Percentiles rank a stretch among this genome's conserved stretches.
Evolutionary conservation across 2,329 filamentous ascomycete genomes (phyloP).

Genomic region (Alternaria atra): DNA sequence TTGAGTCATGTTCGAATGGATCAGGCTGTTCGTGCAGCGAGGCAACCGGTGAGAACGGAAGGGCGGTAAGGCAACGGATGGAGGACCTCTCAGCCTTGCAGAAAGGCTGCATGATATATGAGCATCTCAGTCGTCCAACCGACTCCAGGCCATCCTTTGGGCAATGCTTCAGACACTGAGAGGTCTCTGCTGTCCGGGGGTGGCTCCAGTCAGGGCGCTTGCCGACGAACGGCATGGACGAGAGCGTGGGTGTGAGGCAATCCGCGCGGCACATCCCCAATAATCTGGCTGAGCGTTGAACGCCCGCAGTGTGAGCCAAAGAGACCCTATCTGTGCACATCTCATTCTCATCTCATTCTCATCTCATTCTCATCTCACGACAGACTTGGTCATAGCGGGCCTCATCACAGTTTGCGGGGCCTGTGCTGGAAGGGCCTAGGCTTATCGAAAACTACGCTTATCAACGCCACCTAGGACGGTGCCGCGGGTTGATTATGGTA

Average conservation of each 20-base stretch:
- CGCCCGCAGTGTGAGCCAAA: neutral
- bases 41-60: too few species aligned
- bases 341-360: too few species aligned
- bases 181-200: neutral
- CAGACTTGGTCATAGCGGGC: neutral
- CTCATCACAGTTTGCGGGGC: neutral
- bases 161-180: neutral
- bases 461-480: too few species aligned
- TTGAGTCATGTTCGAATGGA: too few species aligned
- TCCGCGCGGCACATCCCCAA: neutral
- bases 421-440: too few species aligned
- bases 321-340: neutral
- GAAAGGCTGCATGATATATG: too few species aligned
- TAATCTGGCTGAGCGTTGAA: neutral
- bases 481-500: too few species aligned
- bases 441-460: too few species aligned
- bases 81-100: too few species aligned
- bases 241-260: neutral
- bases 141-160: neutral
- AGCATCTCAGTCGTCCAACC: neutral
- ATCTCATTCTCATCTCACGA: too few species aligned
- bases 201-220: slow-evolving; percentile 4
- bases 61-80: too few species aligned
- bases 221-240: neutral
- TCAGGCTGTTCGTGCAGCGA: too few species aligned